Base-by-base conservation (phyloP, 441 rosid genomes). In the Sinapis alba region DNA sequence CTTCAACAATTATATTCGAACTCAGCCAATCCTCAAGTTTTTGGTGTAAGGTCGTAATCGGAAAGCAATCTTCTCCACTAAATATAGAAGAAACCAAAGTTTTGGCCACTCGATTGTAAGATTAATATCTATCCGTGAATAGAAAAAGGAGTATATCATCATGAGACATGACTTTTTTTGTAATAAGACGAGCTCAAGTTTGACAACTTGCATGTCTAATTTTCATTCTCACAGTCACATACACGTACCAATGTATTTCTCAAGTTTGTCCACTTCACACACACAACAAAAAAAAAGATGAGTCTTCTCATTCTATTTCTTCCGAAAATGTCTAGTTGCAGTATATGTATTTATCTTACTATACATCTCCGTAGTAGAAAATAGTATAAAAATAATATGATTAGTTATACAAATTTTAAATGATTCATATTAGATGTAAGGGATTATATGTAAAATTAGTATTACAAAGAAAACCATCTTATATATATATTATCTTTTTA, bases 161-260 rank as follows among this genome's bases (percentile, higher is more conserved):
- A 64, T 70, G 66, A 71, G 66, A 64, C 70, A 57, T 15, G 65
- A 70, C 18, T 57, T 70, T 63, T 1, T 62, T 67, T 43, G 54
- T 76, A 76, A 70, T 70, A 64, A 57, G 67, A 76, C 75, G 71
- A 76, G 53, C 30, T 64, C 80, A 70, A 76, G 67, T 70, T 70
- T 71, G 41, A 41, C 79, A 76, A 76, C 75, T 76, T 76, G 76
- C 24, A 70, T 63, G 32, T 63, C 75, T 64, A 70, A 71, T 70
- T 76, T 76, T 43, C 23, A 58, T 57, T 57, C 30, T 64, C 61
- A 63, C 43, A 62, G 70, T 54, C 74, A 54, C 63, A 21, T 60
- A 62, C 58, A 69, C 65, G 32, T 19, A 19, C 64, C 26, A 69
- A 53, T 32, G 70, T 69, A 76, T 69, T 70, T 69, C 60, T 60